phyloP scores from a whole-genome alignment of 148 eudicot genomes.

The Talinum fruticosum region DNA sequence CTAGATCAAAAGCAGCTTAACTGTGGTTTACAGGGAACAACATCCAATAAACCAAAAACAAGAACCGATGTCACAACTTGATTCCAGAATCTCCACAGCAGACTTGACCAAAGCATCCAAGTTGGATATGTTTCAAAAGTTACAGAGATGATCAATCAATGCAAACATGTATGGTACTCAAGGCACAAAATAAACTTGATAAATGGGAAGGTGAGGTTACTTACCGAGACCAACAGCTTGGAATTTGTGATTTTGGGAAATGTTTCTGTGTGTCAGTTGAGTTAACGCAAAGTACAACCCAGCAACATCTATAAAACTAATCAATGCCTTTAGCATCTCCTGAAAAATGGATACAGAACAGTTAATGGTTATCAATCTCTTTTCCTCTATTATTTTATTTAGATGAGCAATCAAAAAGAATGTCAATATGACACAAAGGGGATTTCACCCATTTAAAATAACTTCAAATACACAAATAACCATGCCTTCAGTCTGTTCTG shows the following conservation, averaged over 20 bases:
- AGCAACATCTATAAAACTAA: conserved; percentile 94
- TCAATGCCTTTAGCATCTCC: conserved; percentile 86
- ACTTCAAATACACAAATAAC: not conserved
- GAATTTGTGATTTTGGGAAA: conserved; percentile 96
- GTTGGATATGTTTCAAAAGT: not conserved
- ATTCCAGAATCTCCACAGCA: not conserved
- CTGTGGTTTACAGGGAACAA: not conserved
- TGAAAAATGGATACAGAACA: conserved; percentile 28
- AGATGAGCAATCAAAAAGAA: not conserved
- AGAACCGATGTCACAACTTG: not conserved
- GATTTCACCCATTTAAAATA: not conserved
- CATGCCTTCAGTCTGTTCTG: too few relatives aligned
- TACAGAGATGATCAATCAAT: not conserved
- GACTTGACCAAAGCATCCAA: not conserved
- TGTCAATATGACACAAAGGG: not conserved
- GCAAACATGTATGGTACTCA: not conserved
- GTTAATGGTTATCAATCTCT: not conserved
- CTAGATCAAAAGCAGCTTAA: not conserved
- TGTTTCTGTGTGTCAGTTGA: conserved; percentile 90
- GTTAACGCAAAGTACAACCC: conserved; percentile 97
- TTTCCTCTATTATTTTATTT: not conserved
- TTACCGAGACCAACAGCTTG: conserved; percentile 99
- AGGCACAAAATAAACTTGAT: not conserved
- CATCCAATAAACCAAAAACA: not conserved
- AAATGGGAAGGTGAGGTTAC: conserved; percentile 23